A percentile compares a stretch with the other conserved stretches of the same genome.
These are phyloP conservation scores for Corylus heterophylla DNA, from an alignment of 306 rosid species.

Conservation along the genomic window DNA sequence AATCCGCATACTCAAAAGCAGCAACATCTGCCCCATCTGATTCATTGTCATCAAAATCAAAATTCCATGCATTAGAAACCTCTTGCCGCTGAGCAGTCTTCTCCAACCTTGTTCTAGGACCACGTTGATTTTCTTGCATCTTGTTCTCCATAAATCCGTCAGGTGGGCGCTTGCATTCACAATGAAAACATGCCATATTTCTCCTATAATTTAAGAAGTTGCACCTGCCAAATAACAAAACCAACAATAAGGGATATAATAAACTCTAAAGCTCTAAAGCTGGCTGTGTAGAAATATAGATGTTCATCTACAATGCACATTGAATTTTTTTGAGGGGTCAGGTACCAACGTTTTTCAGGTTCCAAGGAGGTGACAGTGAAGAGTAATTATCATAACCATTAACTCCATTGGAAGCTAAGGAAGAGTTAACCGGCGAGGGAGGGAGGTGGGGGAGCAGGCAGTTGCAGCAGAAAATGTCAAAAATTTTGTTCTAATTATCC, in stretches of 20 bases:
- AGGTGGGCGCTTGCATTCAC: slow-evolving; percentile 93
- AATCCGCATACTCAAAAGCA: slow-evolving; percentile 92
- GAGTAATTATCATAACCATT: not conserved
- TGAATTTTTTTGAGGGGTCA: not conserved
- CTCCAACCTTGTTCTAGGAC: slow-evolving; percentile 50
- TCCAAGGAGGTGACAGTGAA: not conserved
- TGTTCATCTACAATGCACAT: not conserved
- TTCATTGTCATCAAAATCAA: slow-evolving; percentile 93
- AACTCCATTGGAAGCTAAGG: not conserved
- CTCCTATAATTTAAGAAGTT: slow-evolving; percentile 96
- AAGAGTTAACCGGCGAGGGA: not conserved
- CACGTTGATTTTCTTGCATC: slow-evolving; percentile 53
- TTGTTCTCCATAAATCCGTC: slow-evolving; percentile 74
- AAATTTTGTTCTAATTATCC: not conserved
- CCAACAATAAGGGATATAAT: slow-evolving; percentile 15
- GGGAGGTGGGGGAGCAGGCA: not conserved
- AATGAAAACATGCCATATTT: slow-evolving; percentile 87
- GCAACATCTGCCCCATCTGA: slow-evolving; percentile 99
- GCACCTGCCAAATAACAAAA: slow-evolving; percentile 67
- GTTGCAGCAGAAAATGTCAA: not conserved
- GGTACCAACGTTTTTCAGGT: not conserved
- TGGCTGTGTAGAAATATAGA: slow-evolving; percentile 1
- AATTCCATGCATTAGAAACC: slow-evolving; percentile 94
- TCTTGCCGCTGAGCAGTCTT: slow-evolving; percentile 51
- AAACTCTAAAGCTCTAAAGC: slow-evolving; percentile 21